Conservation (phyloP, 306 rosid genomes). For the Prunus campanulata region DNA sequence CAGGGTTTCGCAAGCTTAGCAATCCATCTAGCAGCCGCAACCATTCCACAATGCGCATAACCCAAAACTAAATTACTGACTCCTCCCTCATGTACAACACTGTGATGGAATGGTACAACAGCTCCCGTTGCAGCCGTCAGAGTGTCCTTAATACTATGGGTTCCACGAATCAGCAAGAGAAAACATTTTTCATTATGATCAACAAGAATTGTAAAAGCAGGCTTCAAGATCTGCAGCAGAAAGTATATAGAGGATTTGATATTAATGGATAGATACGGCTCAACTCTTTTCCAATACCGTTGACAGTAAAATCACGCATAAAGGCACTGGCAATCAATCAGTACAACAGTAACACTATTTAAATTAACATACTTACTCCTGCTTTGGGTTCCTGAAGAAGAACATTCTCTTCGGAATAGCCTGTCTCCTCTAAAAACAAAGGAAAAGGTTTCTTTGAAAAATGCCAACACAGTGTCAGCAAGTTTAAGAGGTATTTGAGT, state of each 20-base stretch:
- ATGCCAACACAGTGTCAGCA: conserved; percentile 91
- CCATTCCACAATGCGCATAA: conserved; percentile 97
- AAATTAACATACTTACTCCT: conserved; percentile 61
- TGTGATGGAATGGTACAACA: conserved; percentile 90
- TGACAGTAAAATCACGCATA: conserved; percentile 1
- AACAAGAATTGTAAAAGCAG: conserved; percentile 83
- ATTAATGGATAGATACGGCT: not conserved
- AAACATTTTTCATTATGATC: conserved; percentile 58
- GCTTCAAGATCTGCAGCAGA: conserved; percentile 84
- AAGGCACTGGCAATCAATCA: not conserved
- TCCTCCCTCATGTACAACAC: conserved; percentile 80
- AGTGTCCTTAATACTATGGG: conserved; percentile 96
- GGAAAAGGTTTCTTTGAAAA: conserved; percentile 85
- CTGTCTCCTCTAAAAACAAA: conserved; percentile 78
- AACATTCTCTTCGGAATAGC: conserved; percentile 66
- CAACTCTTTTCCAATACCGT: not conserved
- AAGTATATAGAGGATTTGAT: conserved; percentile 14
- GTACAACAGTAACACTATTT: not conserved
- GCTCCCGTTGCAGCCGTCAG: conserved; percentile 90
- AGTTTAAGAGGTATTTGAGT: conserved; percentile 65
- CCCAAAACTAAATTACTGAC: conserved; percentile 86
- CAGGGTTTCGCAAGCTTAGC: conserved; percentile 83
- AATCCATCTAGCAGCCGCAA: conserved; percentile 97
- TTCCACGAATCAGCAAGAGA: conserved; percentile 86
- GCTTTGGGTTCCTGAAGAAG: conserved; percentile 94